Percentiles rank a stretch among this genome's conserved stretches.
These are phyloP conservation scores for Hemileccinum rubropunctum DNA, from an alignment of 768 basidiomycete species.

Conservation along the genomic window DNA sequence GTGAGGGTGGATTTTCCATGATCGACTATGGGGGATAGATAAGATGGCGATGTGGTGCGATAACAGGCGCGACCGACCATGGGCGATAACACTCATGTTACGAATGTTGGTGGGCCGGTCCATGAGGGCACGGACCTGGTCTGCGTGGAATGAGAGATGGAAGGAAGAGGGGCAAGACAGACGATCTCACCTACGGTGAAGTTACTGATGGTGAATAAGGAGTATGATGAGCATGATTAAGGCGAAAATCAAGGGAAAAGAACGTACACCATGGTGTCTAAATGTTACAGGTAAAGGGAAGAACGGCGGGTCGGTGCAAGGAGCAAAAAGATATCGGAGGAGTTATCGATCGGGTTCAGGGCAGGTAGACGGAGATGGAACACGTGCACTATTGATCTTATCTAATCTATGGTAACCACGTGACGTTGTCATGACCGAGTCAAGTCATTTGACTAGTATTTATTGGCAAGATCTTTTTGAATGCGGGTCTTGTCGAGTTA, in stretches of 20 bases:
- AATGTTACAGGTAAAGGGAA: slow-evolving; percentile 38
- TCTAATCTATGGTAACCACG: slow-evolving; percentile 9
- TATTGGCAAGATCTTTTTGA: not conserved
- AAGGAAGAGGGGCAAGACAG: not conserved
- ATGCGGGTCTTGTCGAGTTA: slow-evolving; percentile 13
- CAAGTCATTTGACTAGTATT: not conserved
- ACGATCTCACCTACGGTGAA: slow-evolving; percentile 76
- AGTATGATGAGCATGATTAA: slow-evolving; percentile 30
- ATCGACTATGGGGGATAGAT: slow-evolving; percentile 64
- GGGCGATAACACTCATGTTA: slow-evolving; percentile 93
- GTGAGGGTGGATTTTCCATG: slow-evolving; percentile 99
- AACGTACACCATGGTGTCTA: slow-evolving; percentile 83
- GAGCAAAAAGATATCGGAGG: slow-evolving; percentile 8
- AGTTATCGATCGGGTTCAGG: slow-evolving; percentile 49
- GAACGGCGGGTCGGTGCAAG: slow-evolving; percentile 22
- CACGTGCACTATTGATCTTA: no score
- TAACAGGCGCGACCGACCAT: slow-evolving; percentile 53
- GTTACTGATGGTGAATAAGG: slow-evolving; percentile 53
- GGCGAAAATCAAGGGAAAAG: slow-evolving; percentile 4
- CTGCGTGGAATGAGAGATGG: slow-evolving; percentile 36
- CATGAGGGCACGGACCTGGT: slow-evolving; percentile 87
- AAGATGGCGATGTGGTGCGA: slow-evolving; percentile 15
- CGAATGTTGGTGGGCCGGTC: slow-evolving; percentile 89
- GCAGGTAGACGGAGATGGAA: slow-evolving; percentile 28
- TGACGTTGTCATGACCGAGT: slow-evolving; percentile 13